Evolutionary conservation across 441 rosid genomes (phyloP).

Genomic region (Aquilaria agallochum): DNA sequence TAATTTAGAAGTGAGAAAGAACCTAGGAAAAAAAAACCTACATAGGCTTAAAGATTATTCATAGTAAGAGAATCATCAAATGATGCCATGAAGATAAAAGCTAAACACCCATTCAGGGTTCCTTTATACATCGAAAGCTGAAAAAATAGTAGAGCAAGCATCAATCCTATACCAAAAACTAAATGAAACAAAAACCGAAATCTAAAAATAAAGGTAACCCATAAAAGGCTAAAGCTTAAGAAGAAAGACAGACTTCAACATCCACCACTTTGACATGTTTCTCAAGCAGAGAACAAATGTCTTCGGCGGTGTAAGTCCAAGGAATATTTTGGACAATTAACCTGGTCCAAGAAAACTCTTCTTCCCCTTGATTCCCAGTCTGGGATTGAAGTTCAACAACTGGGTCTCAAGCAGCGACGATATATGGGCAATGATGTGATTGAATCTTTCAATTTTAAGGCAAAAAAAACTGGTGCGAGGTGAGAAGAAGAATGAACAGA

Average conservation of each 20-base stretch:
- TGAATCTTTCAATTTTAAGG: conserved; percentile 20
- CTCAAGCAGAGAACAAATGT: conserved; percentile 73
- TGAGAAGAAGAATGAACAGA: conserved; percentile 17
- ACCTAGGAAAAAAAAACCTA: conserved; percentile 30
- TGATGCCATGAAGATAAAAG: conserved; percentile 73
- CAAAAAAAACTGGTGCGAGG: conserved; percentile 16
- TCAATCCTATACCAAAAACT: conserved; percentile 21
- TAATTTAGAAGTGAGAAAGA: not conserved
- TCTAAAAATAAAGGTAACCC: not conserved
- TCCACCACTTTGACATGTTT: conserved; percentile 65
- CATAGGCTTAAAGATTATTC: conserved; percentile 51
- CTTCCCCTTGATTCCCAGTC: conserved; percentile 14
- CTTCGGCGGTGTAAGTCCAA: conserved; percentile 68
- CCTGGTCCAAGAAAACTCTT: conserved; percentile 48
- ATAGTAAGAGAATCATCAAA: conserved; percentile 68
- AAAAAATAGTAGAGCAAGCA: conserved; percentile 10
- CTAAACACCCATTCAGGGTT: conserved; percentile 71
- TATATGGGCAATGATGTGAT: conserved; percentile 19
- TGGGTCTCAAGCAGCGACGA: conserved; percentile 43
- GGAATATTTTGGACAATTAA: conserved; percentile 74
- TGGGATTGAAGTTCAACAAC: conserved; percentile 13
- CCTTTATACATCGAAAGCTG: conserved; percentile 79
- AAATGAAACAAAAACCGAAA: conserved; percentile 3
- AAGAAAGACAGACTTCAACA: conserved; percentile 45
- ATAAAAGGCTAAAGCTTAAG: not conserved